These are phyloP conservation scores for Amoebophrya sp. DNA, from an alignment of 169 alveolate species.

Conservation along the genomic window DNA sequence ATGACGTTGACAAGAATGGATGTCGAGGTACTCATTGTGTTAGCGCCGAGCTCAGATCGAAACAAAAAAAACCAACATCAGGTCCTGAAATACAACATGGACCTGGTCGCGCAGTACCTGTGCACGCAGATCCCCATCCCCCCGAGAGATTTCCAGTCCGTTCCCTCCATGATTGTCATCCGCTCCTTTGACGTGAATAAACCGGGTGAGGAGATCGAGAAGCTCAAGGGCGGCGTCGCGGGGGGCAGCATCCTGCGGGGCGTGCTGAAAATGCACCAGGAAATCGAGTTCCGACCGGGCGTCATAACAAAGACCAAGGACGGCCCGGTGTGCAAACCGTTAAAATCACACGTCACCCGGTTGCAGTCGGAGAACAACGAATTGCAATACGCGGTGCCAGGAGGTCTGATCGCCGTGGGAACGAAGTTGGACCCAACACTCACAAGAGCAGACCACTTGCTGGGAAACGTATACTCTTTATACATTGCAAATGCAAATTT, in stretches of 20 bases:
- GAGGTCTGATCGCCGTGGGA: slow-evolving; percentile 94
- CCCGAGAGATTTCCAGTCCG: slow-evolving; percentile 88
- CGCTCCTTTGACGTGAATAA: slow-evolving; percentile 97
- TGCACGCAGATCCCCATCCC: slow-evolving; percentile 92
- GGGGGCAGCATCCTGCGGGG: slow-evolving; percentile 93
- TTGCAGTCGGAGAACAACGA: slow-evolving; percentile 87
- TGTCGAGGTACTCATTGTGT: no score
- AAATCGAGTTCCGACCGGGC: slow-evolving; percentile 97
- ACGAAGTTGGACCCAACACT: slow-evolving; percentile 93
- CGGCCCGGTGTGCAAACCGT: slow-evolving; percentile 63
- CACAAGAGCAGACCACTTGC: slow-evolving; percentile 93
- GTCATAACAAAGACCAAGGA: slow-evolving; percentile 76
- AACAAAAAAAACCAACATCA: no score
- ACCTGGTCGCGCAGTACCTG: slow-evolving; percentile 90
- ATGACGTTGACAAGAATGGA: no score
- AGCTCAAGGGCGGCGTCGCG: slow-evolving; percentile 98
- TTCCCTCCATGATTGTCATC: slow-evolving; percentile 96
- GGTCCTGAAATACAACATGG: slow-evolving; percentile 92
- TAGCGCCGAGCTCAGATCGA: no score
- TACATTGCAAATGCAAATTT: no score
- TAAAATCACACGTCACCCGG: slow-evolving; percentile 23
- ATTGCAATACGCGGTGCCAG: slow-evolving; percentile 96
- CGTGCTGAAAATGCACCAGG: slow-evolving; percentile 79
- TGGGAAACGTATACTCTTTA: slow-evolving; percentile 80
- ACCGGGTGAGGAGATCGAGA: slow-evolving; percentile 96